A percentile compares a stretch with the other conserved stretches of the same genome.
Conservation (phyloP, 768 basidiomycete genomes). For the Lepiota subincarnata region DNA sequence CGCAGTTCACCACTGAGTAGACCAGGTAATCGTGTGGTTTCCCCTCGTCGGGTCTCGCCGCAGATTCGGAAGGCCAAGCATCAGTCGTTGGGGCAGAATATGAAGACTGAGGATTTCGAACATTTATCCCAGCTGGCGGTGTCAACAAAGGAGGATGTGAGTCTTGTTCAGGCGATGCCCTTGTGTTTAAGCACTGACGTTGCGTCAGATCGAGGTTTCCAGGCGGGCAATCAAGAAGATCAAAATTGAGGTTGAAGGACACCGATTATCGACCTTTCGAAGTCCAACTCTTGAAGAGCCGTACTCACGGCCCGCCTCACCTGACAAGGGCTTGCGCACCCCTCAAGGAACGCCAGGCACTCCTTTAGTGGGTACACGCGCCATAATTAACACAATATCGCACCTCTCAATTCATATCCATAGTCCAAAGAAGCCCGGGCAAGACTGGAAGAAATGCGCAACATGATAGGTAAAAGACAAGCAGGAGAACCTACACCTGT, state of each 20-base stretch:
- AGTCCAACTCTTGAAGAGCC: slow-evolving; percentile 25
- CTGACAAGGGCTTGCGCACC: slow-evolving; percentile 50
- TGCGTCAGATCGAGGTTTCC: slow-evolving; percentile 63
- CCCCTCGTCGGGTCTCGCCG: slow-evolving; percentile 54
- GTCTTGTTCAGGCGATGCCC: slow-evolving; percentile 17
- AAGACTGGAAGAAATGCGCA: slow-evolving; percentile 81
- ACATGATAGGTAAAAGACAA: slow-evolving; percentile 60
- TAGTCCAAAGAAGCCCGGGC: slow-evolving; percentile 77
- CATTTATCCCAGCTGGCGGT: slow-evolving; percentile 45
- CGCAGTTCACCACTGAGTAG: slow-evolving; percentile 54
- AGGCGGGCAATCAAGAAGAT: slow-evolving; percentile 72
- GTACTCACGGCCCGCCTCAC: slow-evolving; percentile 48
- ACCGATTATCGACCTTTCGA: slow-evolving; percentile 22
- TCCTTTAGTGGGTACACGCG: slow-evolving; percentile 35
- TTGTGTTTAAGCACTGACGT: slow-evolving; percentile 5
- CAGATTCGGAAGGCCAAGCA: slow-evolving; percentile 40
- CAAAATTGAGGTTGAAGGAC: slow-evolving; percentile 59
- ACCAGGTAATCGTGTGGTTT: slow-evolving; percentile 35
- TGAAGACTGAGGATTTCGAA: slow-evolving; percentile 37
- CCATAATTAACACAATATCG: not conserved
- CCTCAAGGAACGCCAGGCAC: slow-evolving; percentile 32
- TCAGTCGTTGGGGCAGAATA: slow-evolving; percentile 22
- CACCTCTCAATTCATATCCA: not conserved
- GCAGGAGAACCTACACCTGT: slow-evolving; percentile 43
- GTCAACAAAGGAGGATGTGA: slow-evolving; percentile 65